phyloP scores from a whole-genome alignment of 257 asterid species.

The Fraxinus quadrangulata region DNA sequence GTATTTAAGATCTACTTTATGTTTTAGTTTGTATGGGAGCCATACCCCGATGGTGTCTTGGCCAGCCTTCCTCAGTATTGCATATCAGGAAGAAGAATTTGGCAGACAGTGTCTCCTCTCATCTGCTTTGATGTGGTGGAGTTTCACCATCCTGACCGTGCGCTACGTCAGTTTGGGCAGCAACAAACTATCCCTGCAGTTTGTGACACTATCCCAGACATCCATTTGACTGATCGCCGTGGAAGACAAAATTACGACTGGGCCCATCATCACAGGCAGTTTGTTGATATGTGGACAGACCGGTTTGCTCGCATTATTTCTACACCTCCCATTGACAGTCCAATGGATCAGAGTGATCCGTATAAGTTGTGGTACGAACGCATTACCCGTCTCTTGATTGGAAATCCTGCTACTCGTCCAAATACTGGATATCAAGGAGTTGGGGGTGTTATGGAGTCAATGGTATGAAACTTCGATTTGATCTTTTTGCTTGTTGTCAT shows the following conservation, averaged over 20 bases:
- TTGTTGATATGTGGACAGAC: constrained; percentile 68
- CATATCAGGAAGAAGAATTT: constrained; percentile 57
- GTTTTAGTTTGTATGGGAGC: constrained; percentile 73
- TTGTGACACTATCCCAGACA: constrained; percentile 71
- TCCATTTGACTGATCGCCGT: constrained; percentile 72
- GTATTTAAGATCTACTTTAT: constrained; percentile 27
- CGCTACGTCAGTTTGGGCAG: constrained; percentile 70
- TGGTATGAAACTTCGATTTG: constrained; percentile 41
- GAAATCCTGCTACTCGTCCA: constrained; percentile 70
- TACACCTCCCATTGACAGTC: constrained; percentile 46
- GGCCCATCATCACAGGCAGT: constrained; percentile 71
- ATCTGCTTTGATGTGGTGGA: constrained; percentile 80
- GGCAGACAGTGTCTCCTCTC: constrained; percentile 75
- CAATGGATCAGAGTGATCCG: constrained; percentile 61
- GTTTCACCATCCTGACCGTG: constrained; percentile 78
- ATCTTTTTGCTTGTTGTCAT: constrained; percentile 17
- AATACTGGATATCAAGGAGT: constrained; percentile 57
- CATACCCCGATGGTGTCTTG: constrained; percentile 55
- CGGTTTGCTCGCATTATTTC: constrained; percentile 47
- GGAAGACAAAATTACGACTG: constrained; percentile 86
- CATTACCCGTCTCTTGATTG: constrained; percentile 66
- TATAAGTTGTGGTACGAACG: constrained; percentile 68
- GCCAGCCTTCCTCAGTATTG: constrained; percentile 73
- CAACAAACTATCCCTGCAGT: constrained; percentile 56
- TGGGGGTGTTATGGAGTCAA: constrained; percentile 62